phyloP scores from a whole-genome alignment of 2,329 filamentous ascomycete species.

The Colletotrichum lini region DNA sequence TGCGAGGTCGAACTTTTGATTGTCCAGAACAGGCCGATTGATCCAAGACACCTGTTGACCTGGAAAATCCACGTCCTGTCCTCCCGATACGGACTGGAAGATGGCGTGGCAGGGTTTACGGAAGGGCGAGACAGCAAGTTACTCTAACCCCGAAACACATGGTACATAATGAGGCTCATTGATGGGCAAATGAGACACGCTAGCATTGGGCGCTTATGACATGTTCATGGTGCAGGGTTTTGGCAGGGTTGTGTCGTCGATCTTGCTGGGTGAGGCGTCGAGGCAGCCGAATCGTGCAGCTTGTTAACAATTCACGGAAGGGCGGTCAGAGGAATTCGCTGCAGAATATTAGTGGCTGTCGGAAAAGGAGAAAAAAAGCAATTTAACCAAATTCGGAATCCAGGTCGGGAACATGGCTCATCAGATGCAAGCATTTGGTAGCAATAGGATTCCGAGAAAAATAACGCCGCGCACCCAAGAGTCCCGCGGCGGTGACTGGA shows the following conservation, averaged over 20 bases:
- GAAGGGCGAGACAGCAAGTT: background rate
- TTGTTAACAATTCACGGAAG: background rate
- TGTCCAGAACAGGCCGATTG: background rate
- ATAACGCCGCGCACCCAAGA: no score
- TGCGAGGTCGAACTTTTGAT: background rate
- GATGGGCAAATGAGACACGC: background rate
- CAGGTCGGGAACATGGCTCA: no score
- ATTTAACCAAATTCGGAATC: background rate
- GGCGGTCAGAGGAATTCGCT: conserved; percentile 7
- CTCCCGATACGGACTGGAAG: no score
- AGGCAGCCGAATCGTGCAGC: background rate
- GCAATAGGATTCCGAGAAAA: no score
- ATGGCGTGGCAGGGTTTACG: background rate
- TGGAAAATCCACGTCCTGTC: no score
- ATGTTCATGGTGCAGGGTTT: background rate
- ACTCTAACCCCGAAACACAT: background rate
- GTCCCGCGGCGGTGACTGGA: no score
- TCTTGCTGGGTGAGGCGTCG: background rate
- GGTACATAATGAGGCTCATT: background rate
- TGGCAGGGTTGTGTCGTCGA: background rate
- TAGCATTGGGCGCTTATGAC: background rate
- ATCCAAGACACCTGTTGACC: no score
- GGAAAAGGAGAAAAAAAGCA: background rate
- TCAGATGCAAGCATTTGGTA: no score
- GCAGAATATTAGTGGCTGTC: background rate